Percentiles rank a stretch among this genome's conserved stretches.
Conservation (phyloP, 345 rosid genomes). For the Acer saccharum region DNA sequence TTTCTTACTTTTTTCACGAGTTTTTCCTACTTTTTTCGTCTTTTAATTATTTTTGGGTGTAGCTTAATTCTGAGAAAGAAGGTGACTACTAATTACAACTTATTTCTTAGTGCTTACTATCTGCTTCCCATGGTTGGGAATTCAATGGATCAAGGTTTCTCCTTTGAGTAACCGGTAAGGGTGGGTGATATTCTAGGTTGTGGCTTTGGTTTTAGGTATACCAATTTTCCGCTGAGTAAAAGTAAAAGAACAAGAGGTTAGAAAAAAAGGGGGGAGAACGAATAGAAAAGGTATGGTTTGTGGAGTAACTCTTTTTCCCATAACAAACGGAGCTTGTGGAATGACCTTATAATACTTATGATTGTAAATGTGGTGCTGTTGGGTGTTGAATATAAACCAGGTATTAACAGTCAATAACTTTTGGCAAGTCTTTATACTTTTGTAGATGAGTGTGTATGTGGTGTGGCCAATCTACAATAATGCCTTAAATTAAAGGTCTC, state of each 20-base stretch:
- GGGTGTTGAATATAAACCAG: background rate
- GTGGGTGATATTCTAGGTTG: background rate
- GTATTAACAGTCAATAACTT: background rate
- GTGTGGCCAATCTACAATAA: background rate
- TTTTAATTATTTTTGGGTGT: background rate
- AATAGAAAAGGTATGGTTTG: too few relatives aligned
- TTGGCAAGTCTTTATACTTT: background rate
- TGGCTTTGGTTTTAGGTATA: background rate
- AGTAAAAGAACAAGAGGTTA: background rate
- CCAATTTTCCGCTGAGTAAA: background rate
- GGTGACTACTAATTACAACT: background rate
- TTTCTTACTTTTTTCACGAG: background rate
- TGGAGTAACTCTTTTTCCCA: background rate
- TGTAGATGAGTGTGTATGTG: background rate
- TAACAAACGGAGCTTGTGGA: background rate
- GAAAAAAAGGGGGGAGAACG: background rate
- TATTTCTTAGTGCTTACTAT: background rate
- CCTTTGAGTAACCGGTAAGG: background rate
- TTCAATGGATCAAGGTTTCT: background rate
- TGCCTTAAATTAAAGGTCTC: background rate
- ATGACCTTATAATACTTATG: background rate
- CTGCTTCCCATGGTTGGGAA: background rate
- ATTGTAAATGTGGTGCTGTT: background rate
- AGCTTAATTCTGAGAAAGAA: background rate
- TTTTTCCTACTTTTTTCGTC: background rate